Percentiles rank a stretch among this genome's conserved stretches.
Evolutionary conservation across 176 grass and related monocot genomes (phyloP).

Genomic region (Raddia guianensis): DNA sequence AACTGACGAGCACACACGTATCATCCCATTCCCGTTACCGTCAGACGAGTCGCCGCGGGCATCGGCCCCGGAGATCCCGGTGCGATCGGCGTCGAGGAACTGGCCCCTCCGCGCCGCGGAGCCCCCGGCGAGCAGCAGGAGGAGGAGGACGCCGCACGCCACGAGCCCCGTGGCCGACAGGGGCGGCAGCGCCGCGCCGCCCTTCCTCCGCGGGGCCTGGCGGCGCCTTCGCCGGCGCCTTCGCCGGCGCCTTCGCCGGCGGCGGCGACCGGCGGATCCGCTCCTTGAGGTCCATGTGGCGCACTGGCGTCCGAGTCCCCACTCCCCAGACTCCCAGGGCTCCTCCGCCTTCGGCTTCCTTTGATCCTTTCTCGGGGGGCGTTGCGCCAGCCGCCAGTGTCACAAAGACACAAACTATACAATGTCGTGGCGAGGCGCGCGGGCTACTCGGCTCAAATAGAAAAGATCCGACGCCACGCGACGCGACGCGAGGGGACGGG

Average conservation of each 20-base stretch:
- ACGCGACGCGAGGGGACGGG: background rate
- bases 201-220: conserved; percentile 35
- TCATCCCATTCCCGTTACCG: conserved; percentile 10
- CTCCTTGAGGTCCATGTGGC: conserved; percentile 60
- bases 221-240: background rate
- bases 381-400: no score
- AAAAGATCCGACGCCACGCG: no score
- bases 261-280: conserved; percentile 52
- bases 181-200: conserved; percentile 29
- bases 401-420: no score
- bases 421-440: background rate
- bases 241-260: background rate
- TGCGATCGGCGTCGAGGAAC: background rate
- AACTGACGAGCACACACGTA: background rate
- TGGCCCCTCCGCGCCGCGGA: conserved; percentile 44
- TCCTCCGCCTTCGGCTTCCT: background rate
- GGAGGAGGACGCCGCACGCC: conserved; percentile 13
- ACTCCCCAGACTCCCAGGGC: no score
- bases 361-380: background rate
- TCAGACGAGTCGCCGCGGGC: background rate
- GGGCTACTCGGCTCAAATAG: background rate
- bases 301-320: conserved; percentile 4
- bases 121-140: conserved; percentile 48
- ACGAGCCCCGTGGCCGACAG: conserved; percentile 40
- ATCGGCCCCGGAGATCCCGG: background rate